Conservation (phyloP, 768 basidiomycete genomes). For the Jaapia argillacea region DNA sequence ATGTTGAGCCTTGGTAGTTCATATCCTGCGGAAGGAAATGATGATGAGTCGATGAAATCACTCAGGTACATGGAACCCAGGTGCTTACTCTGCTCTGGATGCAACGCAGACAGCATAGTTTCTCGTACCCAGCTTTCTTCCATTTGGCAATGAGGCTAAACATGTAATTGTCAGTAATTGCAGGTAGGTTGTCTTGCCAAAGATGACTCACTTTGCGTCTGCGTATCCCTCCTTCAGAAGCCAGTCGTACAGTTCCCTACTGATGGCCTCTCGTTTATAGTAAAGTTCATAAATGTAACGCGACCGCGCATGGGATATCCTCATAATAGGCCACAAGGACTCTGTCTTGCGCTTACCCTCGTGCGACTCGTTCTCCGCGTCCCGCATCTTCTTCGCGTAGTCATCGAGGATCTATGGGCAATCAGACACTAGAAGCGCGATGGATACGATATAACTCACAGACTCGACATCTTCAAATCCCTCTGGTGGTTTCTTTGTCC, state of each 20-base stretch:
- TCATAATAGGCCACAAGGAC: conserved; percentile 96
- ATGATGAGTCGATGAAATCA: not conserved
- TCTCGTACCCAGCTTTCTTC: conserved; percentile 99
- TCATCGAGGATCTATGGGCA: conserved; percentile 80
- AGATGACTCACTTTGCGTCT: conserved; percentile 74
- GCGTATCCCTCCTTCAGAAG: conserved; percentile 94
- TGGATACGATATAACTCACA: conserved; percentile 28
- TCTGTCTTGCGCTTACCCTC: conserved; percentile 96
- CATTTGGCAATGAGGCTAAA: conserved; percentile 92
- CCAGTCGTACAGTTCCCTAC: conserved; percentile 93
- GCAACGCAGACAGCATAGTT: conserved; percentile 92
- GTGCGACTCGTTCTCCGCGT: conserved; percentile 97
- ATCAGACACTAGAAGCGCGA: conserved; percentile 2
- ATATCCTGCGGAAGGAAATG: conserved; percentile 56
- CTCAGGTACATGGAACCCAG: not conserved
- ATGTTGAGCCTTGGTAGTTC: conserved; percentile 98
- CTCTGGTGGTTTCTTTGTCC: conserved; percentile 92
- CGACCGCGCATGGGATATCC: conserved; percentile 92
- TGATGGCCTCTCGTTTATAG: conserved; percentile 96
- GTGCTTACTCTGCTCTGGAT: conserved; percentile 84
- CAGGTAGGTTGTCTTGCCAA: not conserved
- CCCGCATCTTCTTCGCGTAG: conserved; percentile 98
- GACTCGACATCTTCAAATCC: conserved; percentile 91
- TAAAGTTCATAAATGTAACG: conserved; percentile 97
- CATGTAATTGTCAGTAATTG: not conserved